Evolutionary conservation across 345 rosid genomes (phyloP).

Genomic region (Isatis tinctoria): DNA sequence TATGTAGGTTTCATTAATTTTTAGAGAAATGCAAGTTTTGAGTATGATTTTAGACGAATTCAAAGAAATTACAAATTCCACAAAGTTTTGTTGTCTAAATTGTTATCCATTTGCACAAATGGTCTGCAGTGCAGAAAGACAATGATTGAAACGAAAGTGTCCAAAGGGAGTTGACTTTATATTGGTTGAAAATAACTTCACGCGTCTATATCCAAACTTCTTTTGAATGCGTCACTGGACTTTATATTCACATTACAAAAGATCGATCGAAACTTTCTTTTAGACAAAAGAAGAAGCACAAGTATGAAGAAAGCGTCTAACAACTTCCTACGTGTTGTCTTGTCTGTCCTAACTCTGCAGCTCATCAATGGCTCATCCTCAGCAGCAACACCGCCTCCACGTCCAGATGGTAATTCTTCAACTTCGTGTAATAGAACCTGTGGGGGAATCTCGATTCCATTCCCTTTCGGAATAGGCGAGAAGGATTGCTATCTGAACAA

Average conservation of each 20-base stretch:
- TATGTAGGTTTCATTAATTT: no score
- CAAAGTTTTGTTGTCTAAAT: no score
- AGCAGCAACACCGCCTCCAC: slow-evolving; percentile 2
- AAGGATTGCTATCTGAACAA: slow-evolving; percentile 25
- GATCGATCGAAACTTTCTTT: background rate
- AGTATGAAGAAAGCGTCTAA: background rate
- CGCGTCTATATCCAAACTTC: background rate
- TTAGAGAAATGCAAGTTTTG: no score
- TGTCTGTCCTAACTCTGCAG: slow-evolving; percentile 6
- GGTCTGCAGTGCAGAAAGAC: background rate
- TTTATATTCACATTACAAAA: background rate
- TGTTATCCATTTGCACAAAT: no score
- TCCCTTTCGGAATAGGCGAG: slow-evolving; percentile 25
- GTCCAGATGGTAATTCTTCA: background rate
- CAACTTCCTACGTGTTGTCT: background rate
- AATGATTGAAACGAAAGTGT: background rate
- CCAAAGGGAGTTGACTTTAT: background rate
- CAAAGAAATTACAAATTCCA: no score
- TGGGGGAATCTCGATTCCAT: slow-evolving; percentile 16
- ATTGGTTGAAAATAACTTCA: background rate
- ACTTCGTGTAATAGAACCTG: slow-evolving; percentile 6
- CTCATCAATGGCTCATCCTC: slow-evolving; percentile 3
- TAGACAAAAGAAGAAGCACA: background rate
- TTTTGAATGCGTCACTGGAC: background rate
- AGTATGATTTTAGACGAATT: no score